These are phyloP conservation scores for Zymoseptoria pseudotritici DNA, from an alignment of 2,329 filamentous ascomycete species.

Conservation along the genomic window DNA sequence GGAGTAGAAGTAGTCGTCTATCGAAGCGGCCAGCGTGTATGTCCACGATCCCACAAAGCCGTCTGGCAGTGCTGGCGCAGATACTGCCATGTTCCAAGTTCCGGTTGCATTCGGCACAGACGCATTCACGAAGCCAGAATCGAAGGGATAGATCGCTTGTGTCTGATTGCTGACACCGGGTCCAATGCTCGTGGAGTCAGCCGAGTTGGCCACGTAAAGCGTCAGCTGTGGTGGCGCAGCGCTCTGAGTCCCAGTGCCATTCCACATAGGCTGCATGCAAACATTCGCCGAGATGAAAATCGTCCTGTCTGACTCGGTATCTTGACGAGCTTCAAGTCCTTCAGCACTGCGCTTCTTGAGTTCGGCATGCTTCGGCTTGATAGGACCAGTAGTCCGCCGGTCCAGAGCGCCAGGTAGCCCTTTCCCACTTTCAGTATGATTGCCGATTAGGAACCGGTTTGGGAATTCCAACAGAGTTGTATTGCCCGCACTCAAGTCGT, in stretches of 20 bases:
- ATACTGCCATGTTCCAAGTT: constrained; percentile 69
- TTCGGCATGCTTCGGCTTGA: constrained; percentile 16
- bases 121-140: constrained; percentile 62
- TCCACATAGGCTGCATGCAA: constrained; percentile 65
- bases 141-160: constrained; percentile 47
- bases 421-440: constrained; percentile 24
- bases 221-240: constrained; percentile 58
- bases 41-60: constrained; percentile 63
- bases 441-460: constrained; percentile 46
- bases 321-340: constrained; percentile 18
- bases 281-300: constrained; percentile 83
- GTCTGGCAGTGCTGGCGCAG: constrained; percentile 57
- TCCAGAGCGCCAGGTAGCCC: constrained; percentile 25
- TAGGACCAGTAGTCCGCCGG: constrained; percentile 1
- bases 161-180: constrained; percentile 45
- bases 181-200: constrained; percentile 57
- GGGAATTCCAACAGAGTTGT: constrained; percentile 60
- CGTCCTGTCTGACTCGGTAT: constrained; percentile 30
- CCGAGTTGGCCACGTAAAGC: constrained; percentile 63
- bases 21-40: constrained; percentile 74
- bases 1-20: constrained; percentile 68
- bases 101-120: constrained; percentile 50
- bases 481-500: constrained; percentile 51
- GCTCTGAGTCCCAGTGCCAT: constrained; percentile 40
- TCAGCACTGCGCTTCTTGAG: constrained; percentile 18